These are phyloP conservation scores for Brassica rapa DNA, from an alignment of 345 rosid genomes.

Conservation along the genomic window DNA sequence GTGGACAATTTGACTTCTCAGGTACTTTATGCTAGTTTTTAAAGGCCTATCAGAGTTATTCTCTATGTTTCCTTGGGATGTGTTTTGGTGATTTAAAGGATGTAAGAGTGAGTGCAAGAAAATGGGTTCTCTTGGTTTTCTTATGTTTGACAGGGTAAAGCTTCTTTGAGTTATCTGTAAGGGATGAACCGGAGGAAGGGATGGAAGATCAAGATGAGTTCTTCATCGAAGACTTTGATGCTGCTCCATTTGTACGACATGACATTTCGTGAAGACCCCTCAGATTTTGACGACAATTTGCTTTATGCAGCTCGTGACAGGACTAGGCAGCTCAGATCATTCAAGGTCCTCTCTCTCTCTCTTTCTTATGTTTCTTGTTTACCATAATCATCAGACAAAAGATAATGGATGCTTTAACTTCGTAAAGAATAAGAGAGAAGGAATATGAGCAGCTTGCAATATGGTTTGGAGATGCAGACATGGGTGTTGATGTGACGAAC, in stretches of 20 bases:
- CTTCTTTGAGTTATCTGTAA: slow-evolving; percentile 17
- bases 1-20: slow-evolving; percentile 57
- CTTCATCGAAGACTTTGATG: slow-evolving; percentile 41
- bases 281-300: slow-evolving; percentile 45
- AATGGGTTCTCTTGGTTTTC: slow-evolving; percentile 19
- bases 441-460: neutral
- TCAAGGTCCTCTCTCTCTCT: slow-evolving; percentile 51
- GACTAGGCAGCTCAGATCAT: slow-evolving; percentile 52
- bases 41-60: neutral
- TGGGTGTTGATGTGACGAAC: slow-evolving; percentile 37
- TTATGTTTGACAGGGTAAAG: slow-evolving; percentile 42
- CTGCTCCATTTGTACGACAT: slow-evolving; percentile 50
- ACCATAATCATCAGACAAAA: no score
- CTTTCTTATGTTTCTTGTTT: no score
- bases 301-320: slow-evolving; percentile 55
- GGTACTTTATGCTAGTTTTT: slow-evolving; percentile 23
- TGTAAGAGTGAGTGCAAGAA: slow-evolving; percentile 7
- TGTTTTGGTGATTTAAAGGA: neutral
- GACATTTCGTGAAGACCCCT: slow-evolving; percentile 58
- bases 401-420: neutral
- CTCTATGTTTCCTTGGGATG: neutral
- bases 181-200: slow-evolving; percentile 25
- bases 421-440: no score
- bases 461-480: slow-evolving; percentile 68
- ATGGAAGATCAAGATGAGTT: slow-evolving; percentile 33